Evolutionary conservation across 257 asterid genomes (phyloP), one percentile per base, ranked within the genome.

Genomic region (Petunia secreta): DNA sequence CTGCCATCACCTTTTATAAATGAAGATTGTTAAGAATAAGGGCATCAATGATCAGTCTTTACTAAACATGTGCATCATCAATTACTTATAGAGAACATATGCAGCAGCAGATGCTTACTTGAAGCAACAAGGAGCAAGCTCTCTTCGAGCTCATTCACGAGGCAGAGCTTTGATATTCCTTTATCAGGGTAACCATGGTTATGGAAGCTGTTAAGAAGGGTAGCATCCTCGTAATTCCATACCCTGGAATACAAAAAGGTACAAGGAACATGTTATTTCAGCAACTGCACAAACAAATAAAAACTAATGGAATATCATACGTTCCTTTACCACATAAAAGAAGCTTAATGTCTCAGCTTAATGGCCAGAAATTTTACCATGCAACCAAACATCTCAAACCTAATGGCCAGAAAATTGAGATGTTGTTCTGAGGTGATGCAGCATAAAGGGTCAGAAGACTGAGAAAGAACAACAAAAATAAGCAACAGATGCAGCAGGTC

Each of bases 91-190:
- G 25, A 43, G 10, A 80, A 83, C 69, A 44, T 44, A 37, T 16
- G 40, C 2, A 46, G 15, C 25, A 66, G 77, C 85, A 77, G 86
- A 80, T 44, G 78, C 69, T 86, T 89, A 92, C 97, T 87, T 89
- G 97, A 92, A 80, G 97, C 97, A 85, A 91, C 93, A 75, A 92
- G 93, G 82, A 92, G 94, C 88, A 92, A 82, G 85, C 89, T 89
- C 80, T 91, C 97, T 14, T 90, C 93, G 76, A 90, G 85, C 85
- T 92, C 97, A 86, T 92, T 91, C 78, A 92, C 85, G 68, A 92
- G 97, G 83, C 93, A 92, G 55, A 92, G 85, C 85, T 92, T 92
- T 50, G 97, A 90, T 82, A 91, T 82, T 78, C 95, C 93, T 85
- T 88, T 85, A 80, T 87, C 96, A 65, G 91, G 91, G 87, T 85